Conservation (phyloP, 2,329 filamentous ascomycete genomes). For the Akanthomyces lecanii region DNA sequence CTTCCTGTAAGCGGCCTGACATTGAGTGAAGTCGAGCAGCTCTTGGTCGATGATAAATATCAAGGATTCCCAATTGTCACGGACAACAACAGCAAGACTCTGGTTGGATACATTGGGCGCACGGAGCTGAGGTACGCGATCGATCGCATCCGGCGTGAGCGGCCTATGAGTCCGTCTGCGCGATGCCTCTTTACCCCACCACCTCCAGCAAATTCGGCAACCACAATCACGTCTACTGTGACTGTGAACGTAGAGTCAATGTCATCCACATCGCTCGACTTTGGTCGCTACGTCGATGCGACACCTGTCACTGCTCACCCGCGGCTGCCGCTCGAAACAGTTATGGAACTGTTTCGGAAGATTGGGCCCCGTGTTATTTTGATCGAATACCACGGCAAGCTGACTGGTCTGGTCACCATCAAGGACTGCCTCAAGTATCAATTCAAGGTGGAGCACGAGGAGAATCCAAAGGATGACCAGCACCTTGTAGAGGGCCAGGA, state of each 20-base stretch:
- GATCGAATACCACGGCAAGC: conserved; percentile 80
- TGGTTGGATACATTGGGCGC: conserved; percentile 88
- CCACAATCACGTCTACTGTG: conserved; percentile 41
- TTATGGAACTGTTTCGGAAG: conserved; percentile 98
- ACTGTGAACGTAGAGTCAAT: conserved; percentile 56
- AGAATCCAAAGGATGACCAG: conserved; percentile 62
- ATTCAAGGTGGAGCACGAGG: conserved; percentile 88
- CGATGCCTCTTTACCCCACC: conserved; percentile 69
- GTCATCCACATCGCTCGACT: conserved; percentile 62
- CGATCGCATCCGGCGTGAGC: conserved; percentile 68
- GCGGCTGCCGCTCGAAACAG: conserved; percentile 85
- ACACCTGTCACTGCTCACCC: conserved; percentile 91
- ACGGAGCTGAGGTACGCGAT: conserved; percentile 91
- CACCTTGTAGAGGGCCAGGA: conserved; percentile 57
- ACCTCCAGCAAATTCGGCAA: conserved; percentile 26
- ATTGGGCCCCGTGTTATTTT: conserved; percentile 92
- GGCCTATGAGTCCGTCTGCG: conserved; percentile 61
- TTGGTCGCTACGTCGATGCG: conserved; percentile 81
- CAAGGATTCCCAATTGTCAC: conserved; percentile 93
- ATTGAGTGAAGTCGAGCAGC: conserved; percentile 69
- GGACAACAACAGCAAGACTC: conserved; percentile 61
- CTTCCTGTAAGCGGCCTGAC: conserved; percentile 71
- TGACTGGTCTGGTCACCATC: conserved; percentile 84
- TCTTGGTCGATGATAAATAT: conserved; percentile 74
- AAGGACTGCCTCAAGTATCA: conserved; percentile 98